Evolutionary conservation across 495 filamentous ascomycete genomes (phyloP).

Genomic region (Penicillium ochrochloron): DNA sequence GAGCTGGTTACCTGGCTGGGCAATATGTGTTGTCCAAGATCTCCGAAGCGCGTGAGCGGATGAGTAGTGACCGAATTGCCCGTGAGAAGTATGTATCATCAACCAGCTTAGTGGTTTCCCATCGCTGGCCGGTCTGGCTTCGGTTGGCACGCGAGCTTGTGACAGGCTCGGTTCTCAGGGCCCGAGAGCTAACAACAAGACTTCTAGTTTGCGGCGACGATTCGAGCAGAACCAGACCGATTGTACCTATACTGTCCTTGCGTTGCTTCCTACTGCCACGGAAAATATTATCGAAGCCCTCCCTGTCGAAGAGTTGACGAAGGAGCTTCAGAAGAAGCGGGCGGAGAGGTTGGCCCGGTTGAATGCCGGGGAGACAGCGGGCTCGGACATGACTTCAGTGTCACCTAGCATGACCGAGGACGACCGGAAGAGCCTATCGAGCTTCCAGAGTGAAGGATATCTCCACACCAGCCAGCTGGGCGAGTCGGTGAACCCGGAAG

Average conservation of each 20-base stretch:
- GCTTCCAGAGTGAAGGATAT: slow-evolving; percentile 77
- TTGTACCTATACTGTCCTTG: slow-evolving; percentile 96
- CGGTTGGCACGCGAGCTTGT: slow-evolving; percentile 22
- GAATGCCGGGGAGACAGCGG: slow-evolving; percentile 53
- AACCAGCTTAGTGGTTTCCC: not conserved
- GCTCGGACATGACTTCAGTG: slow-evolving; percentile 67
- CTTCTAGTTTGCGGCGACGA: slow-evolving; percentile 78
- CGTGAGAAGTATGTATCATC: slow-evolving; percentile 81
- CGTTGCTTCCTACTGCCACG: slow-evolving; percentile 88
- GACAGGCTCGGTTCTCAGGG: slow-evolving; percentile 17
- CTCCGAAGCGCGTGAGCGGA: slow-evolving; percentile 88
- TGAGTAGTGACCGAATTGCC: slow-evolving; percentile 92
- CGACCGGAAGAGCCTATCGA: slow-evolving; percentile 76
- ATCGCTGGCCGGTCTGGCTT: not conserved
- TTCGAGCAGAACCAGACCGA: slow-evolving; percentile 99
- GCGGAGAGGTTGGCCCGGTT: slow-evolving; percentile 70
- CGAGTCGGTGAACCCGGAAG: slow-evolving; percentile 49
- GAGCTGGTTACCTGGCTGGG: slow-evolving; percentile 88
- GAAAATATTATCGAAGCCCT: slow-evolving; percentile 85
- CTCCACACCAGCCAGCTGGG: slow-evolving; percentile 77
- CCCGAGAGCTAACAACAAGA: slow-evolving; percentile 21
- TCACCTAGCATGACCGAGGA: slow-evolving; percentile 83
- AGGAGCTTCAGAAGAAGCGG: slow-evolving; percentile 93
- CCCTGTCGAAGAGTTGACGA: slow-evolving; percentile 85
- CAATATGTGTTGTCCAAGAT: slow-evolving; percentile 92